A percentile compares a stretch with the other conserved stretches of the same genome.
Evolutionary conservation across 345 rosid genomes (phyloP).

Genomic region (Noccaea caerulescens): DNA sequence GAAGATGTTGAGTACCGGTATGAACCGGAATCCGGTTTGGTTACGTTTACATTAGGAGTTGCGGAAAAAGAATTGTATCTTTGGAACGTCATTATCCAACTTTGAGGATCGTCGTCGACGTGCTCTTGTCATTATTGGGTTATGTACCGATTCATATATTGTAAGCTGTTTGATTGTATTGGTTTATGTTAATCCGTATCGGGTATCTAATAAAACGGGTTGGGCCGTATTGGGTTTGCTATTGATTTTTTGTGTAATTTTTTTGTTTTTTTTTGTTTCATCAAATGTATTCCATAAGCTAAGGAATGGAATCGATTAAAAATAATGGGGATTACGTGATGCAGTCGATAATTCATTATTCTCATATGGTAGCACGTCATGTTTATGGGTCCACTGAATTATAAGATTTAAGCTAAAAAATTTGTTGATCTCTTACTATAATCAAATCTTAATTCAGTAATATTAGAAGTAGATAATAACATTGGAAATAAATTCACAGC

Average conservation of each 20-base stretch:
- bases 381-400: neutral
- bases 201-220: neutral
- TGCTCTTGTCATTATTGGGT: neutral
- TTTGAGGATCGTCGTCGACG: neutral
- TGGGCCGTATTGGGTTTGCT: neutral
- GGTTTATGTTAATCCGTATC: neutral
- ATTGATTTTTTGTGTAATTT: neutral
- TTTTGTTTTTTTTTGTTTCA: neutral
- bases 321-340: neutral
- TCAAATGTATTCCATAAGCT: neutral
- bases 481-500: no score
- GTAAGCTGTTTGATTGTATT: neutral
- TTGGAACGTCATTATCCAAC: conserved; percentile 46
- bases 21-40: conserved; percentile 49
- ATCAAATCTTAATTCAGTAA: no score
- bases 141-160: conserved; percentile 8
- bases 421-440: no score
- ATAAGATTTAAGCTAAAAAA: neutral
- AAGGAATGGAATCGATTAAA: conserved; percentile 4
- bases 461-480: no score
- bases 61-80: conserved; percentile 55
- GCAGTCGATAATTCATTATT: conserved; percentile 15
- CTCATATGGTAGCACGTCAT: conserved; percentile 29
- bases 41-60: conserved; percentile 51
- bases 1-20: conserved; percentile 53